Evolutionary conservation across 805 yeast species (phyloP).

Genomic region (Sugiyamaella qingdaonensis): DNA sequence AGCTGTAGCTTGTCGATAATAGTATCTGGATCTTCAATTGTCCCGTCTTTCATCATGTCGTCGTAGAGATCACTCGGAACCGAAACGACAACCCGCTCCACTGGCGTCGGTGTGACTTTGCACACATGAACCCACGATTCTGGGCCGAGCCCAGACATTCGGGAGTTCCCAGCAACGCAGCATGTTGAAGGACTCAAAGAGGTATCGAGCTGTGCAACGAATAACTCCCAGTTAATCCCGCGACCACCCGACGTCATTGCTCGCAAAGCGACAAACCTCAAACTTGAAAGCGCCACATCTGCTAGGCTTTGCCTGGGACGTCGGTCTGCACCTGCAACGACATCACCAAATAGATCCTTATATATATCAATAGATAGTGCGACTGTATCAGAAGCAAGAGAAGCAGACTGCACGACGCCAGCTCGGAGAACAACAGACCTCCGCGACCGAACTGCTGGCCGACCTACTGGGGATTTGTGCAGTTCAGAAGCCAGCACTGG

Average conservation of each 20-base stretch:
- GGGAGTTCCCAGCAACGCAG: conserved; percentile 4
- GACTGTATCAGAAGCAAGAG: conserved; percentile 6
- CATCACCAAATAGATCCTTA: conserved; percentile 8
- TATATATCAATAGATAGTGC: conserved; percentile 13
- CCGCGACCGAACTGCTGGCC: not conserved
- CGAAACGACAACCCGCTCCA: conserved; percentile 40
- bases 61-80: conserved; percentile 48
- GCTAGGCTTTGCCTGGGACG: not conserved
- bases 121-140: conserved; percentile 13
- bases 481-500: not conserved
- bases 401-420: not conserved
- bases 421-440: not conserved
- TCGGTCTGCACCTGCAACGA: not conserved
- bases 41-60: conserved; percentile 35
- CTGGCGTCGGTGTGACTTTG: conserved; percentile 20
- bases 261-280: conserved; percentile 11
- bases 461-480: not conserved
- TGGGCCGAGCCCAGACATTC: not conserved
- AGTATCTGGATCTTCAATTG: not conserved
- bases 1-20: conserved; percentile 24
- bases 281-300: not conserved
- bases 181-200: conserved; percentile 13
- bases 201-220: conserved; percentile 10
- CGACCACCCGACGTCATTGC: conserved; percentile 1
- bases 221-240: conserved; percentile 15